Conservation (phyloP, 768 basidiomycete genomes). For the Trametes maxima region DNA sequence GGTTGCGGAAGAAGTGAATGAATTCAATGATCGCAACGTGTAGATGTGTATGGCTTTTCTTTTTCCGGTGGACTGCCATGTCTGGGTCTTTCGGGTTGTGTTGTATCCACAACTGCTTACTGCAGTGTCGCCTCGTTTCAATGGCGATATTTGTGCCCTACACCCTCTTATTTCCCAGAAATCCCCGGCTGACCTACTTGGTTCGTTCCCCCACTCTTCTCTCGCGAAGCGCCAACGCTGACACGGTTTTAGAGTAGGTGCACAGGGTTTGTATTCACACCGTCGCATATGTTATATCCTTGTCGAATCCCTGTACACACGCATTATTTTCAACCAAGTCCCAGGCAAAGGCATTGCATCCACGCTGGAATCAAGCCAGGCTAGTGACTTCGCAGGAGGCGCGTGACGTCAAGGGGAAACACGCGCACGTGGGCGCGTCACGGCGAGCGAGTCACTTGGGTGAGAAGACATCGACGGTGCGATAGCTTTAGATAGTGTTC, state of each 20-base stretch:
- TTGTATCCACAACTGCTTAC: not conserved
- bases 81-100: not conserved
- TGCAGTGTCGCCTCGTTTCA: not conserved
- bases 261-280: too few relatives aligned
- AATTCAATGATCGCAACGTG: conserved; percentile 12
- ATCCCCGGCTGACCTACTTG: too few relatives aligned
- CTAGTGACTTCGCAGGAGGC: not conserved
- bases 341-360: not conserved
- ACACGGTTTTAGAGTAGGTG: too few relatives aligned
- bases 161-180: not conserved
- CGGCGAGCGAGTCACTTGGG: too few relatives aligned
- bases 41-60: not conserved
- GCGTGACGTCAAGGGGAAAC: not conserved
- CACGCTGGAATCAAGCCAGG: too few relatives aligned
- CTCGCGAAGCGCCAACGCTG: too few relatives aligned
- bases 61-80: not conserved
- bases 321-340: not conserved
- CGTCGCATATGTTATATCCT: too few relatives aligned
- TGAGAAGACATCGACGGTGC: not conserved
- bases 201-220: too few relatives aligned
- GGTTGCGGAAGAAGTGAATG: conserved; percentile 14
- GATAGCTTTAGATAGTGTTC: too few relatives aligned
- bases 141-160: not conserved
- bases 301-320: too few relatives aligned
- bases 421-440: not conserved